A percentile compares a stretch with the other conserved stretches of the same genome.
Conservation (phyloP, 139 green algal genomes). For the Parachlorella kessleri region DNA sequence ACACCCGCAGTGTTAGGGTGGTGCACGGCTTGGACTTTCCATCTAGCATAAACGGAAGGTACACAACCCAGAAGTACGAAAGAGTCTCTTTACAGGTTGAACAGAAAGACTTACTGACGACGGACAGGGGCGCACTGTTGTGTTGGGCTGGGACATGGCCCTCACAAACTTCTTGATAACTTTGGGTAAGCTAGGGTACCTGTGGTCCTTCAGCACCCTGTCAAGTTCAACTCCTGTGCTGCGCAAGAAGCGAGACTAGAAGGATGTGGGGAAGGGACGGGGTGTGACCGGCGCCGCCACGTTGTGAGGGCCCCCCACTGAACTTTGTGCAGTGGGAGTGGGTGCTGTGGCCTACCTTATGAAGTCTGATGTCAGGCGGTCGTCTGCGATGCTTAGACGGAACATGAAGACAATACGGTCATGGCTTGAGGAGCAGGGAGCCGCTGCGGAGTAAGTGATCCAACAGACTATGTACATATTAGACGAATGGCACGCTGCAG, state of each 20-base stretch:
- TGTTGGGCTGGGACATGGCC: slow-evolving; percentile 18
- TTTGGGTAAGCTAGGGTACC: slow-evolving; percentile 9
- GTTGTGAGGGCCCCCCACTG: no score
- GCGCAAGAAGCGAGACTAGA: no score
- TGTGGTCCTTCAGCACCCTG: neutral
- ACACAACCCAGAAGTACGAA: neutral
- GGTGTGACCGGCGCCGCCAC: no score
- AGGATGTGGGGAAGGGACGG: no score
- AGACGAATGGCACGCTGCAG: no score
- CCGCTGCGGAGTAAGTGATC: slow-evolving; percentile 51
- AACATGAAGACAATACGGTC: slow-evolving; percentile 51
- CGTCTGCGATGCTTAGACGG: slow-evolving; percentile 38
- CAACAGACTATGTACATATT: no score
- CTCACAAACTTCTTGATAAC: slow-evolving; percentile 47
- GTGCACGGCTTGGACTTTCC: neutral
- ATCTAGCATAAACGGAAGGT: neutral
- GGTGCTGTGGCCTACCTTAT: slow-evolving; percentile 51
- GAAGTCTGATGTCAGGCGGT: slow-evolving; percentile 47
- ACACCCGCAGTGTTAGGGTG: no score
- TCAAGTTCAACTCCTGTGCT: neutral
- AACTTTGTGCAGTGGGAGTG: slow-evolving; percentile 55
- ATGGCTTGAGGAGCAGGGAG: slow-evolving; percentile 54
- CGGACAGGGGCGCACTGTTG: no score
- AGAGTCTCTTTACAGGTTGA: neutral
- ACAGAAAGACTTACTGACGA: no score